phyloP scores from a whole-genome alignment of 345 rosid species.

The Citropsis articulata region DNA sequence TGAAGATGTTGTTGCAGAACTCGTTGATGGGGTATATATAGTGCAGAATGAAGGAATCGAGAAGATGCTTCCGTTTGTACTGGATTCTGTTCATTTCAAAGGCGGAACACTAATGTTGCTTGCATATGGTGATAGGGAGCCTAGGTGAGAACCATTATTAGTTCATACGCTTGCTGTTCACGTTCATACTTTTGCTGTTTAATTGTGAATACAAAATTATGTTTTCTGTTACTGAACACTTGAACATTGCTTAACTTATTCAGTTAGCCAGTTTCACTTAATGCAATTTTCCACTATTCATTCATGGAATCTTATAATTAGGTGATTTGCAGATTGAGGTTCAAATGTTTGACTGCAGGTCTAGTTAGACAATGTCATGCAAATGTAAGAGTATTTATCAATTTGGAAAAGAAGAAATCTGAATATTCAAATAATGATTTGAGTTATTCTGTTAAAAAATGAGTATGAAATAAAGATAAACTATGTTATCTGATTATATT shows the following conservation, averaged over 20 bases:
- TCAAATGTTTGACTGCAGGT: slow-evolving; percentile 1
- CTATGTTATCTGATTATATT: too few species aligned
- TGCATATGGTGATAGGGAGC: slow-evolving; percentile 87
- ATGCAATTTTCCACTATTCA: not conserved
- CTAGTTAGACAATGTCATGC: not conserved
- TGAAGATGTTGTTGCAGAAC: slow-evolving; percentile 60
- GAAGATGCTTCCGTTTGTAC: slow-evolving; percentile 72
- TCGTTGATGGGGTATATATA: slow-evolving; percentile 52
- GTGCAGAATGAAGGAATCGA: slow-evolving; percentile 52
- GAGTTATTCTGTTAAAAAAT: too few species aligned
- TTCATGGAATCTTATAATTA: not conserved
- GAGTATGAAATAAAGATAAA: too few species aligned
- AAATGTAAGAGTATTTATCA: not conserved
- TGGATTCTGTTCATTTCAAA: slow-evolving; percentile 91
- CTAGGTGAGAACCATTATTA: slow-evolving; percentile 50
- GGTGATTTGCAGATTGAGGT: not conserved
- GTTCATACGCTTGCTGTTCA: not conserved
- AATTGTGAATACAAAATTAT: not conserved
- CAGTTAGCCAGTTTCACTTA: not conserved
- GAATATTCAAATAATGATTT: too few species aligned
- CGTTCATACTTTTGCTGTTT: not conserved
- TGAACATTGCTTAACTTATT: not conserved
- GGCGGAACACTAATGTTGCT: slow-evolving; percentile 78
- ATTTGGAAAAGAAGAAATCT: too few species aligned
- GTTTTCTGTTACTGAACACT: not conserved